A percentile compares a stretch with the other conserved stretches of the same genome.
These are phyloP conservation scores for Lyophyllum decastes DNA, from an alignment of 768 basidiomycete species.

Conservation along the genomic window DNA sequence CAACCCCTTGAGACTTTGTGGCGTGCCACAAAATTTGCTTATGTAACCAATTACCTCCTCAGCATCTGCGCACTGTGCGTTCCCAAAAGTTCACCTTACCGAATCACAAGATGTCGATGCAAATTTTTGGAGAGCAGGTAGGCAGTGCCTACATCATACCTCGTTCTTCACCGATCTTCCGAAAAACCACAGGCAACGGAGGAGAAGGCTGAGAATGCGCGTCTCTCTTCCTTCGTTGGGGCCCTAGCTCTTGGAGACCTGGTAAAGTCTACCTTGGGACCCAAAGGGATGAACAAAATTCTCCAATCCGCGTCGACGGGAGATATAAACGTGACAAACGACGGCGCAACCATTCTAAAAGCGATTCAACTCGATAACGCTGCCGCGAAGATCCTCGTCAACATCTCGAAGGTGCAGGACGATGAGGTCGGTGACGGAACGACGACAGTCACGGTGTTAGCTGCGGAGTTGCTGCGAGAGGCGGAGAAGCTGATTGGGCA, in stretches of 20 bases:
- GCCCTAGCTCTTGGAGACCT: constrained; percentile 97
- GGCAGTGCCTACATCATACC: not conserved
- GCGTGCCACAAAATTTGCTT: too few relatives aligned
- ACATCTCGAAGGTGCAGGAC: constrained; percentile 99
- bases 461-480: constrained; percentile 89
- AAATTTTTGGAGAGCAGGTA: constrained; percentile 71
- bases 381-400: constrained; percentile 98
- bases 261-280: constrained; percentile 97
- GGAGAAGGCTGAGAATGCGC: constrained; percentile 97
- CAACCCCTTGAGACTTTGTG: too few relatives aligned
- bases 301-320: constrained; percentile 88
- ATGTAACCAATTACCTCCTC: too few relatives aligned
- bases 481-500: constrained; percentile 91
- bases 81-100: not conserved
- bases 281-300: constrained; percentile 99
- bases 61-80: not conserved
- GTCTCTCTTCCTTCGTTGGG: constrained; percentile 96
- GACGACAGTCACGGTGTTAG: constrained; percentile 88
- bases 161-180: constrained; percentile 1
- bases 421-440: constrained; percentile 98
- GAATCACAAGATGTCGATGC: constrained; percentile 55
- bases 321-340: constrained; percentile 96
- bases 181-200: constrained; percentile 59
- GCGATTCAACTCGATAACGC: constrained; percentile 98
- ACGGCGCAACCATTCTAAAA: constrained; percentile 98